Evolutionary conservation across 768 basidiomycete species (phyloP).

Genomic region (Boletus rufocinnamomeus): DNA sequence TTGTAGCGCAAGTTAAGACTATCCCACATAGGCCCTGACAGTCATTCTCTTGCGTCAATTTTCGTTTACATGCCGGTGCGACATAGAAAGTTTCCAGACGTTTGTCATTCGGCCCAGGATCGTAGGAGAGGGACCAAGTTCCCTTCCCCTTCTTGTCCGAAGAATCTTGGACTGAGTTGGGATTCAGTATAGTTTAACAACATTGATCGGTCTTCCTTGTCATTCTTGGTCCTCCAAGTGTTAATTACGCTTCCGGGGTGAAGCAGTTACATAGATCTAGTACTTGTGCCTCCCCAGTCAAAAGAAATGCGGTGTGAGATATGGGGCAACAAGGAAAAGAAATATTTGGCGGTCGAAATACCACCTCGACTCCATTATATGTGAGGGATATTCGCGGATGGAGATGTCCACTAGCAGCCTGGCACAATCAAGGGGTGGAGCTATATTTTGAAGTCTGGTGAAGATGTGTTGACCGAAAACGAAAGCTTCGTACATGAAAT

Average conservation of each 20-base stretch:
- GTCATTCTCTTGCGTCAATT: conserved; percentile 56
- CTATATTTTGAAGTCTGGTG: neutral
- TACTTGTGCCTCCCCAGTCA: neutral
- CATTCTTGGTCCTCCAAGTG: neutral
- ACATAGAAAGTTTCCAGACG: conserved; percentile 65
- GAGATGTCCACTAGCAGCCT: neutral
- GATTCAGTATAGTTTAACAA: neutral
- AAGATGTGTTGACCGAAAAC: neutral
- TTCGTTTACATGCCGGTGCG: conserved; percentile 48
- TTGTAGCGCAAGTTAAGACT: conserved; percentile 24
- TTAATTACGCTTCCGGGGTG: neutral
- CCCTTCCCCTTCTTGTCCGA: conserved; percentile 54
- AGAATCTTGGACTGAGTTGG: conserved; percentile 24
- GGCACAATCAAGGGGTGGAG: neutral
- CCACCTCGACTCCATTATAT: neutral
- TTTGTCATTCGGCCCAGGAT: conserved; percentile 65
- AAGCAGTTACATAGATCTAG: neutral
- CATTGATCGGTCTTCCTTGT: neutral
- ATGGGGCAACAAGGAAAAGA: too few species aligned
- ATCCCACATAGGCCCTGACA: conserved; percentile 38
- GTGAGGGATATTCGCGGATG: neutral
- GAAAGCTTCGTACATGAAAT: neutral
- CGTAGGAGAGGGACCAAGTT: conserved; percentile 52
- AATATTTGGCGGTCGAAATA: neutral
- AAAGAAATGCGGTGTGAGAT: neutral